Evolutionary conservation across 306 rosid genomes (phyloP), one percentile per base, ranked within the genome.

Genomic region (Cyamopsis tetragonoloba): DNA sequence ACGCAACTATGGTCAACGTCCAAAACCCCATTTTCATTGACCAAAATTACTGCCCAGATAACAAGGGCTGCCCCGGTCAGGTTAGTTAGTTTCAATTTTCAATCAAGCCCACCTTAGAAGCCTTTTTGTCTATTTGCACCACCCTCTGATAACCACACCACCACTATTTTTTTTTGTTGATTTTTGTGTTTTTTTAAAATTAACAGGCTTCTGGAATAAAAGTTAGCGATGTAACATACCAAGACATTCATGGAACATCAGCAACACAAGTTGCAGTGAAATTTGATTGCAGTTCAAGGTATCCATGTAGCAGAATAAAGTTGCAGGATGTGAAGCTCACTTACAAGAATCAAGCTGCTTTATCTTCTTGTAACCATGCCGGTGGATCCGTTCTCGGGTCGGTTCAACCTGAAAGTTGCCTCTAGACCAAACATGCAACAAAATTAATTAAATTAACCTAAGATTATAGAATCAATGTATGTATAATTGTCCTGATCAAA

Each of bases 1-100:
- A 81, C 1, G 82, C 77, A n/a, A 22, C 31, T 7, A 88, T 88
- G 91, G 47, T 63, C 38, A 76, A 83, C 27, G 91, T 84, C 43
- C 73, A 78, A 70, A 88, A 85, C 50, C 91, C 91, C 24, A 77
- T 85, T 17, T 31, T 85, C 0, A 86, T 85, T 9, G 89, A 84
- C 73, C 96, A 88, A 48, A 76, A 83, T 18, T 85, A 88, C 56
- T 88, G 89, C 73, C 95, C 89, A 1, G 13, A 26, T 20, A 47
- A 72, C 62, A 13, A 53, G 1, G 68, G 62, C 10, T 88, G 89
- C 71, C 84, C 87, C 9, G 63, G 62, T 31, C 87, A 82, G 84
- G 93, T 48, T 30, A 30, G 64, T 66, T n/a, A n/a, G n/a, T n/a
- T n/a, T n/a, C n/a, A n/a, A n/a, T n/a, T n/a, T 37, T 15, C 22